phyloP scores from a whole-genome alignment of 2,329 filamentous ascomycete genomes.

The Verticillium longisporum region DNA sequence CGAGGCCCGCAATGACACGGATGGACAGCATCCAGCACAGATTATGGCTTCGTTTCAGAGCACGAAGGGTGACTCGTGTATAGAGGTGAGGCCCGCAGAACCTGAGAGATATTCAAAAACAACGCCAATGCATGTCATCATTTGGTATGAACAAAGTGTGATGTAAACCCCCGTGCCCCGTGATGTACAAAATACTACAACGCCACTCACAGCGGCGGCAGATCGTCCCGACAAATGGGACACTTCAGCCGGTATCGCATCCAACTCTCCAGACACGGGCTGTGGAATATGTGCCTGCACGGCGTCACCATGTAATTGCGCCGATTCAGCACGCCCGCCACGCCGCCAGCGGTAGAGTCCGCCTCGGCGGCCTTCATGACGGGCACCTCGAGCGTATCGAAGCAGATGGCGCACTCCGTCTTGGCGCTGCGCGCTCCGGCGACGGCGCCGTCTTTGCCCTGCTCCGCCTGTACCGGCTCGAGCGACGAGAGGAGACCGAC shows the following conservation, averaged over 20 bases:
- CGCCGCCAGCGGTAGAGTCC: constrained; percentile 40
- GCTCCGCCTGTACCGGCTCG: constrained; percentile 22
- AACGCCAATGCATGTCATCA: too few relatives aligned
- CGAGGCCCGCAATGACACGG: too few relatives aligned
- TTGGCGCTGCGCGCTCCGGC: constrained; percentile 12
- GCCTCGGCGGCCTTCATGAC: constrained; percentile 58
- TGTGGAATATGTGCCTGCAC: constrained; percentile 94
- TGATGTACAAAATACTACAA: not conserved
- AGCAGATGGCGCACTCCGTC: constrained; percentile 94
- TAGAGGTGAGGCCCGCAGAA: too few relatives aligned
- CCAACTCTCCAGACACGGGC: constrained; percentile 86
- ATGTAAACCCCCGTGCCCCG: too few relatives aligned
- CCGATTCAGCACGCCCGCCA: constrained; percentile 66
- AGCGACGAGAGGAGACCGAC: constrained; percentile 57
- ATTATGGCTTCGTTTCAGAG: not conserved
- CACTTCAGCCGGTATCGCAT: constrained; percentile 91
- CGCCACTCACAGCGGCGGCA: constrained; percentile 64
- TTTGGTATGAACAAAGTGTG: too few relatives aligned
- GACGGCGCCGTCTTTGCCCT: constrained; percentile 21
- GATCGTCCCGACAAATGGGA: constrained; percentile 84
- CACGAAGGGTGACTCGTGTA: too few relatives aligned
- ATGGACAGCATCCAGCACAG: too few relatives aligned
- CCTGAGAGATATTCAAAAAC: too few relatives aligned
- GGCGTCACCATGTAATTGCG: constrained; percentile 95
- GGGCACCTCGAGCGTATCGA: constrained; percentile 84